Base-by-base conservation (phyloP, 2,329 filamentous ascomycete species). In the Amylocarpus encephaloides region DNA sequence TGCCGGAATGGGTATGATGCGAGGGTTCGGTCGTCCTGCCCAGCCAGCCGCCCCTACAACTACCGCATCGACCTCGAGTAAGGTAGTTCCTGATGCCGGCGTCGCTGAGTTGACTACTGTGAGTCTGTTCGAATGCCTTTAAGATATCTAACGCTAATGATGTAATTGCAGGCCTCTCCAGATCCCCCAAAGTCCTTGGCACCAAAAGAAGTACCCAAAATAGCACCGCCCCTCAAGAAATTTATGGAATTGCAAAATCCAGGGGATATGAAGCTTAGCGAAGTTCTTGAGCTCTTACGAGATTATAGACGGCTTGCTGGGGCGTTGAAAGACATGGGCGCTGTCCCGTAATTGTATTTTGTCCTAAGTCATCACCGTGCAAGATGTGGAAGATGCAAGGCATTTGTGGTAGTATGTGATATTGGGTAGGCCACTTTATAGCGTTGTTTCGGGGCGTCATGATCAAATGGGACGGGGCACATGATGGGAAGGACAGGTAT, bases 281-380 rank as follows among this genome's bases (percentile, higher is more conserved):
- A 92, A 61, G 82, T 92, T 15, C 69, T 85, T 19, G 79, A 86
- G 49, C 70, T 92, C 43, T 68, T 92, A 18, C 75, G 80, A 49
- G 87, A 92, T 66, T 92, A 92, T 62, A 79, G 86, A 60, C 74
- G 87, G 47, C 69, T 92, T 42, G 86, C 85, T 0, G 73, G 73
- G 26, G 79, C 78, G 7, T 66, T 91, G 50, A 80, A 80, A 59
- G 79, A 82, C 43, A 69, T 80, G 63, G 80, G 75, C 16, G 81
- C 79, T 9, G 81, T 85, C 61, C 62, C 50, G 59, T 36, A 15
- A 33, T 33, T 26, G 33, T 32, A 34, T 44, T 13, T 36, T 36
- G 34, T 13, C 11, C 15, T 36, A 4, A 4, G 22, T 26, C 22
- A 26, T 26, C 22, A 26, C 22, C 4, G 7, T 7, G 22, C 22